A percentile compares a stretch with the other conserved stretches of the same genome.
These are phyloP conservation scores for Peniophora sp. DNA, from an alignment of 1,284 basidiomycete genomes.

Conservation along the genomic window DNA sequence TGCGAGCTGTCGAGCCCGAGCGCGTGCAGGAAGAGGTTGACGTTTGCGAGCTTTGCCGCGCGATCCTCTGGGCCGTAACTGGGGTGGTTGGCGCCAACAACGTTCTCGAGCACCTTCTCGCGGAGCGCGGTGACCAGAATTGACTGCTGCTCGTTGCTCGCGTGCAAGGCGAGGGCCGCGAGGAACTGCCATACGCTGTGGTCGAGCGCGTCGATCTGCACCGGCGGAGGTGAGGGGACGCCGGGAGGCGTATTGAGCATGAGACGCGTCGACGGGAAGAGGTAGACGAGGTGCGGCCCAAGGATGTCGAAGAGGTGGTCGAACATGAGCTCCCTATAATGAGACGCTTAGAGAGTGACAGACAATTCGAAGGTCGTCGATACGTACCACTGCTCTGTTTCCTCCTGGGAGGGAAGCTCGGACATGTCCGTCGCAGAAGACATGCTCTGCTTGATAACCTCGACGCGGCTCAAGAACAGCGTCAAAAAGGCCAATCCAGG, in stretches of 20 bases:
- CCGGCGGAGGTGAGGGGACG: constrained; percentile 21
- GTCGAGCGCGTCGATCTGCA: constrained; percentile 65
- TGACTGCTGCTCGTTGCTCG: constrained; percentile 79
- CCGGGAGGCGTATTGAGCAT: constrained; percentile 27
- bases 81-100: constrained; percentile 65
- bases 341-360: constrained; percentile 4
- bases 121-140: constrained; percentile 80
- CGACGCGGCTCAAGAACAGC: constrained; percentile 86
- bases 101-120: constrained; percentile 89
- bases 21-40: constrained; percentile 82
- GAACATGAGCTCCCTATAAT: constrained; percentile 83
- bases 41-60: constrained; percentile 66
- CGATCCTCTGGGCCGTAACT: constrained; percentile 59
- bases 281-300: constrained; percentile 62
- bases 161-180: constrained; percentile 82
- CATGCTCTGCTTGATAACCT: constrained; percentile 77
- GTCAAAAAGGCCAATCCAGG: constrained; percentile 92
- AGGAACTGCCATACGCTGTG: constrained; percentile 92
- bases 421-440: constrained; percentile 39
- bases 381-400: constrained; percentile 79
- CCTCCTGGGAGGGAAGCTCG: constrained; percentile 58
- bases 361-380: neutral
- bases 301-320: constrained; percentile 79
- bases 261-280: constrained; percentile 89
- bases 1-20: constrained; percentile 80